Evolutionary conservation across 1,139 yeast genomes (phyloP).

Genomic region (Lodderomyces margitis): DNA sequence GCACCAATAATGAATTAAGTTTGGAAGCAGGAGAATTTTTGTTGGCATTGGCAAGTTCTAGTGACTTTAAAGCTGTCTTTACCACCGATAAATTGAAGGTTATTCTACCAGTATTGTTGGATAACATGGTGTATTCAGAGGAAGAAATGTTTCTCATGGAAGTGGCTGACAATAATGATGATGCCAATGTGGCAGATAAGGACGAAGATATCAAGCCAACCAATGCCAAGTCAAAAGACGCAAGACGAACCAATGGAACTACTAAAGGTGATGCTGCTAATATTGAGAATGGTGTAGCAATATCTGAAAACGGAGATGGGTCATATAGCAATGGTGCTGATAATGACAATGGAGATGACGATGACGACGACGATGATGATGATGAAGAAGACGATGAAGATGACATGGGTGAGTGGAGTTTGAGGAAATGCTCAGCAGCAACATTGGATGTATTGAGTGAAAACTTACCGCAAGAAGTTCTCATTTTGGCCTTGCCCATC

Average conservation of each 20-base stretch:
- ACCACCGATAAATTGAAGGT: constrained; percentile 51
- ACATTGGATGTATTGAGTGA: constrained; percentile 80
- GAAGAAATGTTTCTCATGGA: constrained; percentile 74
- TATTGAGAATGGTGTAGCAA: constrained; percentile 10
- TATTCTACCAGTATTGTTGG: constrained; percentile 72
- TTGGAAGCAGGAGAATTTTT: constrained; percentile 93
- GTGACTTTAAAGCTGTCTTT: constrained; percentile 49
- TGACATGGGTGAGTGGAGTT: constrained; percentile 76
- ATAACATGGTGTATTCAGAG: constrained; percentile 86
- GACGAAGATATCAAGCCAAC: constrained; percentile 87
- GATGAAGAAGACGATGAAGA: constrained; percentile 66
- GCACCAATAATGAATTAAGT: constrained; percentile 65
- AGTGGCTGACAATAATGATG: constrained; percentile 67
- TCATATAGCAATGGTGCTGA: not conserved
- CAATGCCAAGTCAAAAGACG: constrained; percentile 64
- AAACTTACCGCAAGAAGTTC: constrained; percentile 63
- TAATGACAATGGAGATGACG: constrained; percentile 27
- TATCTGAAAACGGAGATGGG: constrained; percentile 20
- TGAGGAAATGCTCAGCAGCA: constrained; percentile 93
- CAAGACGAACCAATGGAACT: constrained; percentile 33
- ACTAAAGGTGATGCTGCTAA: constrained; percentile 13
- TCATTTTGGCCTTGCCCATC: constrained; percentile 68
- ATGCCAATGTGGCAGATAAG: constrained; percentile 66
- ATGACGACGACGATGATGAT: constrained; percentile 48
- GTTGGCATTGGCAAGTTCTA: constrained; percentile 65